A percentile compares a stretch with the other conserved stretches of the same genome.
phyloP scores from a whole-genome alignment of 2,329 filamentous ascomycete species.

The Colletotrichum sp. region DNA sequence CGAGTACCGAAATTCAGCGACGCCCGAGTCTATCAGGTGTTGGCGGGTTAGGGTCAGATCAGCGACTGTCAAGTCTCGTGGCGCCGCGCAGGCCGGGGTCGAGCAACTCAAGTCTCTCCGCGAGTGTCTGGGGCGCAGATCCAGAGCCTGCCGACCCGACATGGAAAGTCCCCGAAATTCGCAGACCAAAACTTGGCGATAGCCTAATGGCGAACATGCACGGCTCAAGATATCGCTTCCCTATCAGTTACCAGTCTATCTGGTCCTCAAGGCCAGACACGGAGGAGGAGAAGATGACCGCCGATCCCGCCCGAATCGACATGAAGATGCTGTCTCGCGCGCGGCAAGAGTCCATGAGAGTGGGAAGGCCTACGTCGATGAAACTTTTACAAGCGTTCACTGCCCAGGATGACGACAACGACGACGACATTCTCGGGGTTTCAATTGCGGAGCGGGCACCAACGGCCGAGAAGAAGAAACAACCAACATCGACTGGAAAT shows the following conservation, averaged over 20 bases:
- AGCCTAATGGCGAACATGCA: conserved; percentile 5
- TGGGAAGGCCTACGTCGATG: conserved; percentile 6
- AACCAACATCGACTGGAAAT: neutral
- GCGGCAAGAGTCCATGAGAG: neutral
- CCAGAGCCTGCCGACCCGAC: conserved; percentile 35
- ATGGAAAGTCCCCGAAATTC: conserved; percentile 43
- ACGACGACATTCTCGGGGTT: conserved; percentile 29
- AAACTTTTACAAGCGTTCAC: conserved; percentile 3
- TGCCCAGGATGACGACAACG: conserved; percentile 29
- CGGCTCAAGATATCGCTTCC: conserved; percentile 12
- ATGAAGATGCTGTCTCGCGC: conserved; percentile 4
- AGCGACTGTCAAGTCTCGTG: conserved; percentile 24
- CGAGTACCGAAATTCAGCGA: neutral
- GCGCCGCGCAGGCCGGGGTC: conserved; percentile 25
- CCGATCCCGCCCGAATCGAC: neutral
- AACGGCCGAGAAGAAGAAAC: neutral
- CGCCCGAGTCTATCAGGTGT: neutral
- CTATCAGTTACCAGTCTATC: conserved; percentile 10
- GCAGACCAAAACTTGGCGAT: conserved; percentile 24
- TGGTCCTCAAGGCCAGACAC: conserved; percentile 18
- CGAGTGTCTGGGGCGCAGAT: conserved; percentile 16
- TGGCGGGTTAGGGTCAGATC: neutral
- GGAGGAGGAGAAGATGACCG: neutral
- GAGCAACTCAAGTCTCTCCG: conserved; percentile 11
- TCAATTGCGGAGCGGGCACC: neutral